Conservation (phyloP, 305 asterid species). For the Caryopteris hybrid region DNA sequence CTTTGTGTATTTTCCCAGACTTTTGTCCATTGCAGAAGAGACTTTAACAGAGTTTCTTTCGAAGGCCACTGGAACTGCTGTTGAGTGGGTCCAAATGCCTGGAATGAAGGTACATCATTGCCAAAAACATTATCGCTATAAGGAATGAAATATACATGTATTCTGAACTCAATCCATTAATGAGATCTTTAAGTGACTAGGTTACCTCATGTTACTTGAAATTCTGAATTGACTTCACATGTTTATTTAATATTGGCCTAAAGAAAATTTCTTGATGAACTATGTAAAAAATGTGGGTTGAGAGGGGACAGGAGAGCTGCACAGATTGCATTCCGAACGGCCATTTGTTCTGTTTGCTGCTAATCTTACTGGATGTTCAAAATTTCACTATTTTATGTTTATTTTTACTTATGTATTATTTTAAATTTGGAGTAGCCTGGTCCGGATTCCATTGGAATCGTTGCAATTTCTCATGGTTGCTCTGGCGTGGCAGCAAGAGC, state of each 20-base stretch:
- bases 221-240: not conserved
- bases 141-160: too few species aligned
- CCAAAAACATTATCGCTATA: too few species aligned
- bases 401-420: constrained; percentile 2
- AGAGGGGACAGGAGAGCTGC: not conserved
- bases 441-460: constrained; percentile 99
- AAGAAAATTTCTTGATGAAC: not conserved
- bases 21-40: constrained; percentile 98
- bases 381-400: not conserved
- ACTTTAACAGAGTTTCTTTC: constrained; percentile 92
- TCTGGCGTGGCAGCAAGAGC: constrained; percentile 99
- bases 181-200: too few species aligned
- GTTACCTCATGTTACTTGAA: not conserved
- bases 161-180: too few species aligned
- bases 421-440: constrained; percentile 68
- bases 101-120: too few species aligned
- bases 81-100: constrained; percentile 99
- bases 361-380: not conserved
- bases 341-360: not conserved
- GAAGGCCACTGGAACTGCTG: constrained; percentile 97
- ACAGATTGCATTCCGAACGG: not conserved
- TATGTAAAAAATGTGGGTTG: not conserved
- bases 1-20: constrained; percentile 52
- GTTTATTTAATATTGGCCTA: not conserved
- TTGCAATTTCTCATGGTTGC: constrained; percentile 99